These are phyloP conservation scores for Vigna nakashimae DNA, from an alignment of 306 rosid species.

Conservation along the genomic window DNA sequence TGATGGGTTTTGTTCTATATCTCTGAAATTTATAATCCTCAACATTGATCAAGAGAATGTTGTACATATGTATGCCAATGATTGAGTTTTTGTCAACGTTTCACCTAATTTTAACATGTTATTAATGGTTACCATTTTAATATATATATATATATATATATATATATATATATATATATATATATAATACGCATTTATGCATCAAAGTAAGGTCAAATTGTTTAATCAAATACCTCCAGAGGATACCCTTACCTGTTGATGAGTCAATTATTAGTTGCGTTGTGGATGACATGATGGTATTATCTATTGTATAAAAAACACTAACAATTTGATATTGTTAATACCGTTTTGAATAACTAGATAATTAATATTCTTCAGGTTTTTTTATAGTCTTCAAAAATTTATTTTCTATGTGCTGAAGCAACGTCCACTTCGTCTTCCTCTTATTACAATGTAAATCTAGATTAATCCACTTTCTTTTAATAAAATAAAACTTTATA, in stretches of 20 bases:
- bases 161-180: too few species aligned
- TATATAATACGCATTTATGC: neutral
- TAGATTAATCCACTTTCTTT: neutral
- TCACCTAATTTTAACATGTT: neutral
- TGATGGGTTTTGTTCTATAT: neutral
- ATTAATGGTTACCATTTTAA: neutral
- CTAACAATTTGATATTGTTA: neutral
- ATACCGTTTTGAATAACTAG: neutral
- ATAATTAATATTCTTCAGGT: neutral
- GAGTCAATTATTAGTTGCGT: neutral
- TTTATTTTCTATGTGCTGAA: neutral
- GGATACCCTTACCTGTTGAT: neutral
- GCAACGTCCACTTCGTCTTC: neutral
- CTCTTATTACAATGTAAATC: neutral
- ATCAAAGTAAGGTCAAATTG: neutral
- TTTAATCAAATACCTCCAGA: neutral
- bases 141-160: too few species aligned
- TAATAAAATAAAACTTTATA: too few species aligned
- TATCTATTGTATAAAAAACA: neutral
- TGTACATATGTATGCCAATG: neutral
- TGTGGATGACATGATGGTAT: neutral
- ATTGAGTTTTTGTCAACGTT: neutral
- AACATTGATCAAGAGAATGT: neutral
- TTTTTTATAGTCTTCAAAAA: neutral
- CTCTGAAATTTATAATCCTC: neutral